A percentile compares a stretch with the other conserved stretches of the same genome.
Conservation (phyloP, 2,329 filamentous ascomycete species). For the Curvularia verruculosa region DNA sequence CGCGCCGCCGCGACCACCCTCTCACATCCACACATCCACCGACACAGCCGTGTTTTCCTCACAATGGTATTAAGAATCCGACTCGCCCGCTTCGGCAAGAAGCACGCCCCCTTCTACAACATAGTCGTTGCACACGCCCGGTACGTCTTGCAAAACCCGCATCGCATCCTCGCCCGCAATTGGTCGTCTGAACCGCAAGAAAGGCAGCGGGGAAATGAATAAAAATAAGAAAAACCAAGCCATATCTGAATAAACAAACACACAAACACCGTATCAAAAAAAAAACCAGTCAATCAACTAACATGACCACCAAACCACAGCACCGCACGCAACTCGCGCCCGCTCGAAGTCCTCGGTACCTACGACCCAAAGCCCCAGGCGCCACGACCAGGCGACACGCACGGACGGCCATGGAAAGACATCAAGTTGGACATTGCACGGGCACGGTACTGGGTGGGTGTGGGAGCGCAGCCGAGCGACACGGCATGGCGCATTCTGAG, state of each 20-base stretch:
- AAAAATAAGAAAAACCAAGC: neutral
- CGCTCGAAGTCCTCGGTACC: conserved; percentile 85
- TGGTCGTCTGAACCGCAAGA: too few species aligned
- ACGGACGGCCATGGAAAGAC: conserved; percentile 79
- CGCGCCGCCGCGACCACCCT: conserved; percentile 1
- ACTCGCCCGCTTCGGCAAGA: conserved; percentile 89
- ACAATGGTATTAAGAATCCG: conserved; percentile 92
- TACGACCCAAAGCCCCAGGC: conserved; percentile 66
- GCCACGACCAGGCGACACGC: conserved; percentile 57
- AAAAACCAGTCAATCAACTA: too few species aligned
- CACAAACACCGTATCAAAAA: neutral
- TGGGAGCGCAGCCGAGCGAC: conserved; percentile 92
- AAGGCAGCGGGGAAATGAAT: too few species aligned
- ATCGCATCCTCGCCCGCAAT: too few species aligned
- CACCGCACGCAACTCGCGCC: conserved; percentile 83
- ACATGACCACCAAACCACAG: conserved; percentile 54
- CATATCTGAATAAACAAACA: neutral
- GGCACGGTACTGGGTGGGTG: conserved; percentile 94
- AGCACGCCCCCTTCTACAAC: conserved; percentile 92
- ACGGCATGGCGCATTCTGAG: conserved; percentile 84
- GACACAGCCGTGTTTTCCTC: neutral
- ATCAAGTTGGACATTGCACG: conserved; percentile 82
- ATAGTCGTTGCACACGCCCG: conserved; percentile 93
- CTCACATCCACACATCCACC: neutral
- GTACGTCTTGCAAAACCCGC: conserved; percentile 56